Evolutionary conservation across 1,139 yeast genomes (phyloP).

Genomic region (Yamadazyma mexicana): DNA sequence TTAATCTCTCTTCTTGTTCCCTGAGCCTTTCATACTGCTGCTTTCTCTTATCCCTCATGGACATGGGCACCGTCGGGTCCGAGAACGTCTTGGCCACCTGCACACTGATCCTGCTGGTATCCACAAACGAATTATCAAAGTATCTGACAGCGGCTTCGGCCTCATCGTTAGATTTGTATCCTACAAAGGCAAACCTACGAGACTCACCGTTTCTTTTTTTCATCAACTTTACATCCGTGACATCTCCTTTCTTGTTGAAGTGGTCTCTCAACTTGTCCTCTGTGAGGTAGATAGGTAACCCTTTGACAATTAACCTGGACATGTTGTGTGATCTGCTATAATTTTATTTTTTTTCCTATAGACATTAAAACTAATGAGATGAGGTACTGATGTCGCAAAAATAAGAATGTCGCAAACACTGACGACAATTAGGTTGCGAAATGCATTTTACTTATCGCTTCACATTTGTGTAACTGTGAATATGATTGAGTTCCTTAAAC

Average conservation of each 20-base stretch:
- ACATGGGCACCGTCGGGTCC: constrained; percentile 76
- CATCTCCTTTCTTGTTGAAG: constrained; percentile 61
- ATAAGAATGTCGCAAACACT: no score
- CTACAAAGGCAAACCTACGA: constrained; percentile 91
- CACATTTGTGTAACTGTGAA: no score
- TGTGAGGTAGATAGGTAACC: constrained; percentile 76
- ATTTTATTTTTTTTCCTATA: background rate
- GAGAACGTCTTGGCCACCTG: constrained; percentile 81
- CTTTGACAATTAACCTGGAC: constrained; percentile 97
- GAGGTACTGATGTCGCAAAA: constrained; percentile 1
- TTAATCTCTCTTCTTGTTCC: constrained; percentile 54
- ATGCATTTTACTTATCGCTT: no score
- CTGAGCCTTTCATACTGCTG: constrained; percentile 53
- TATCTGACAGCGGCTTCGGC: constrained; percentile 78
- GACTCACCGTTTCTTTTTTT: constrained; percentile 81
- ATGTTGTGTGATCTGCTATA: constrained; percentile 26
- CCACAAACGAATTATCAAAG: constrained; percentile 78
- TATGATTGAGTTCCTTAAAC: constrained; percentile 22
- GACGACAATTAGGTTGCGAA: background rate
- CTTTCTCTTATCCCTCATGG: constrained; percentile 64
- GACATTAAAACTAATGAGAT: background rate
- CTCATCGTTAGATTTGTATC: constrained; percentile 68
- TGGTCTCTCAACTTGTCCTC: constrained; percentile 75
- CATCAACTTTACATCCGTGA: constrained; percentile 87
- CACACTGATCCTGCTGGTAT: constrained; percentile 78